Conservation (phyloP, 2,329 filamentous ascomycete species). For the Alternaria postmessia region DNA sequence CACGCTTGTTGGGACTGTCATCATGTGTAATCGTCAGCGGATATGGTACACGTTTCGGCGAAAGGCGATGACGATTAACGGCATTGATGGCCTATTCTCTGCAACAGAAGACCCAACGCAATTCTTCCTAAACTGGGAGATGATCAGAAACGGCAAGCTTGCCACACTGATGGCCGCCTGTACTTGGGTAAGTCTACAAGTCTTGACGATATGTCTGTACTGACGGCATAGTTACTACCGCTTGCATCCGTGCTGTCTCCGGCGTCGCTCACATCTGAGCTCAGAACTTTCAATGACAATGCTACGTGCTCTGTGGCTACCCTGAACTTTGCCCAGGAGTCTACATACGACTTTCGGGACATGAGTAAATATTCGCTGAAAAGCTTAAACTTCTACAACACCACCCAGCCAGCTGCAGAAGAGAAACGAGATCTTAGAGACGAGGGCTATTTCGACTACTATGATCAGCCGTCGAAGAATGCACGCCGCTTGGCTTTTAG, state of each 20-base stretch:
- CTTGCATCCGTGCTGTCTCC: slow-evolving; percentile 50
- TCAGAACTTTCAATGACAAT: slow-evolving; percentile 21
- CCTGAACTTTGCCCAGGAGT: slow-evolving; percentile 46
- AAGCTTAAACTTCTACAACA: slow-evolving; percentile 46
- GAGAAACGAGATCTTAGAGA: slow-evolving; percentile 13
- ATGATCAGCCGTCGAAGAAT: slow-evolving; percentile 48
- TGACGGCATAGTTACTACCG: slow-evolving; percentile 42
- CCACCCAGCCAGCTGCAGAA: slow-evolving; percentile 37
- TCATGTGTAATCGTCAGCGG: slow-evolving; percentile 47
- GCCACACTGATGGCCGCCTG: slow-evolving; percentile 48
- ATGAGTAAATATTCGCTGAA: slow-evolving; percentile 28
- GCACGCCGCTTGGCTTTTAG: slow-evolving; percentile 42
- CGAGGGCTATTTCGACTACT: slow-evolving; percentile 46
- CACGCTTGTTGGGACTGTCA: slow-evolving; percentile 44
- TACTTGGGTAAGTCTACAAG: slow-evolving; percentile 31
- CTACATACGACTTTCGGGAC: slow-evolving; percentile 42
- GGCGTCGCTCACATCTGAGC: slow-evolving; percentile 45
- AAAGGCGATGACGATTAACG: slow-evolving; percentile 49
- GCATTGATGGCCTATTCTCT: slow-evolving; percentile 50
- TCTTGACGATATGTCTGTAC: neutral
- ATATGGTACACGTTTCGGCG: slow-evolving; percentile 50
- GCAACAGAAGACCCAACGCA: slow-evolving; percentile 47
- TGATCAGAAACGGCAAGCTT: slow-evolving; percentile 47
- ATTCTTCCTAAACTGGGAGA: slow-evolving; percentile 47
- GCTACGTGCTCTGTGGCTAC: slow-evolving; percentile 40